Evolutionary conservation across 257 asterid genomes (phyloP), one percentile per base, ranked within the genome.

Genomic region (Solanum appendiculatum): DNA sequence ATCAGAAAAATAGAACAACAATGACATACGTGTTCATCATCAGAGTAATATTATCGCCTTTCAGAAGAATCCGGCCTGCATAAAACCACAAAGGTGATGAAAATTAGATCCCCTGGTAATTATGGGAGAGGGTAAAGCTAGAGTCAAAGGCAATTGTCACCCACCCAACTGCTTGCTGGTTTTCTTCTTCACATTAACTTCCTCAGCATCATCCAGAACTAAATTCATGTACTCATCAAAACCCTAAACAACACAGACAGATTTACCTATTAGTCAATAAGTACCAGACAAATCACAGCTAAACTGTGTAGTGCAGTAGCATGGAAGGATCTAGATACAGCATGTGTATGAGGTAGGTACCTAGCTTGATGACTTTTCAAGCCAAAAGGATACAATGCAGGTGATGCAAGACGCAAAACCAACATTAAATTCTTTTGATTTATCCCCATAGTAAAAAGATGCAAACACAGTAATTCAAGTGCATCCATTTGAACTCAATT

Each of bases 211-310:
- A n/a, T 93, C 95, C 89, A 93, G 36, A 74, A 93, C 95, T 94
- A 93, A 90, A 88, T 93, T 91, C 94, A 93, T 93, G 91, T 93
- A 93, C 87, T 93, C 95, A 85, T 93, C 95, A 15, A 93, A 93
- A 68, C 95, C 95, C 85, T 80, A 46, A 44, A 27, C 40, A 44
- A 27, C 18, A 31, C 10, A 80, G 29, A 80, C 1, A 29, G 10
- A 80, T 18, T 18, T 46, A 46, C 42, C 85, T 44, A 29, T 80
- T 18, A 80, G 66, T 18, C 14, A 29, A 80, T 6, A 80, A 46
- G 20, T 46, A 80, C n/a, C 15, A 37, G 27, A 80, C 27, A 44
- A 46, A 7, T 42, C 25, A 46, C 66, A 2, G 66, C 27, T 9
- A 46, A 46, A 46, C 14, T 27, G 85, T 29, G 66, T 46, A 18